Conservation (phyloP, 108 stramenopile species). For the Conticribra guillardii region DNA sequence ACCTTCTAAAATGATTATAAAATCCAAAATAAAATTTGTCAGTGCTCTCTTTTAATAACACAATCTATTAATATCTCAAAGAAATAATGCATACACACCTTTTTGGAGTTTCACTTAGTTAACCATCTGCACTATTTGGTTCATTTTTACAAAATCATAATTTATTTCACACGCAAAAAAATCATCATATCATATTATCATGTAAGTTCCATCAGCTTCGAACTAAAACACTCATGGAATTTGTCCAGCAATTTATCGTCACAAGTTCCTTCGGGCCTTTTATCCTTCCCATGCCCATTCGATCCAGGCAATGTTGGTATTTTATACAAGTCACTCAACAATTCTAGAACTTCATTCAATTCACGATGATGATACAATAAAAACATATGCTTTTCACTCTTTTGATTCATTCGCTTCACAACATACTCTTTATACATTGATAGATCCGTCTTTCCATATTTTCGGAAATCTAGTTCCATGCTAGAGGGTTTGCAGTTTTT, state of each 20-base stretch:
- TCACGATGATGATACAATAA: slow-evolving; percentile 35
- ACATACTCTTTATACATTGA: slow-evolving; percentile 20
- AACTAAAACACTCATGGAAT: slow-evolving; percentile 46
- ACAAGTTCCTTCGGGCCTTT: slow-evolving; percentile 36
- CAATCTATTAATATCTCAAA: no score
- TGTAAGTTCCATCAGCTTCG: slow-evolving; percentile 28
- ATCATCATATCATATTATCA: no score
- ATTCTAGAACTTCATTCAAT: slow-evolving; percentile 16
- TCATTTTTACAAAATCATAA: no score
- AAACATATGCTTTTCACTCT: slow-evolving; percentile 28
- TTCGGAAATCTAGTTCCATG: slow-evolving; percentile 44
- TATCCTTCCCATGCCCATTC: slow-evolving; percentile 12
- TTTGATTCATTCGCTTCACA: slow-evolving; percentile 17
- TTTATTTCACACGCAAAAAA: no score
- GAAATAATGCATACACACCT: no score
- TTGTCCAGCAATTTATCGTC: slow-evolving; percentile 29
- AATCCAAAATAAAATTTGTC: no score
- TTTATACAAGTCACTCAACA: slow-evolving; percentile 16
- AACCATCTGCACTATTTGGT: no score
- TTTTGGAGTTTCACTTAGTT: no score
- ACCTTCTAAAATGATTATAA: no score
- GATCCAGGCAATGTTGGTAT: slow-evolving; percentile 35
- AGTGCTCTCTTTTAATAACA: no score
- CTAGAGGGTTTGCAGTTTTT: slow-evolving; percentile 12
- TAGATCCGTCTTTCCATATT: slow-evolving; percentile 29